A percentile compares a stretch with the other conserved stretches of the same genome.
These are phyloP conservation scores for Leptographium wingfieldii DNA, from an alignment of 2,329 filamentous ascomycete genomes.

Conservation along the genomic window DNA sequence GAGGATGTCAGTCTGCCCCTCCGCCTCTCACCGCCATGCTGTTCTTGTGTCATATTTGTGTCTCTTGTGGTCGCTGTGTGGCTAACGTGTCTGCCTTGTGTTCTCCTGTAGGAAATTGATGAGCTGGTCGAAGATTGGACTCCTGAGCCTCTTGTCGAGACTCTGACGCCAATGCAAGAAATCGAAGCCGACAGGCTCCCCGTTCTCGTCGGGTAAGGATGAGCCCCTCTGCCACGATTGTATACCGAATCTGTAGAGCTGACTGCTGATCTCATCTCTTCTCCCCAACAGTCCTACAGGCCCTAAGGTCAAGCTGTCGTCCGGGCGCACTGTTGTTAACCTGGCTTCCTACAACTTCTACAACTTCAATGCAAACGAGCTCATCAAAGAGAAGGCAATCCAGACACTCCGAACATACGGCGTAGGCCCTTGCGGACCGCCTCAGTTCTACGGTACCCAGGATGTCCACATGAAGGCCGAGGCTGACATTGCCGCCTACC, in stretches of 20 bases:
- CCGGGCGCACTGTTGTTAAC: conserved; percentile 83
- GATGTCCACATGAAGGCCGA: conserved; percentile 98
- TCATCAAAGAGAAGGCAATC: conserved; percentile 88
- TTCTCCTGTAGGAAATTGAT: conserved; percentile 59
- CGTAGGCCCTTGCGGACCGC: conserved; percentile 90
- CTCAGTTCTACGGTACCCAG: conserved; percentile 96
- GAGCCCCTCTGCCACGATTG: neutral
- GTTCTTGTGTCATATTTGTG: conserved; percentile 19
- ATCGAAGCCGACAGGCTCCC: conserved; percentile 74
- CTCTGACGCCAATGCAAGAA: conserved; percentile 63
- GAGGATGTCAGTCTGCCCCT: conserved; percentile 47
- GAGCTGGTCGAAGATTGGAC: conserved; percentile 95
- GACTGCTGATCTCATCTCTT: neutral
- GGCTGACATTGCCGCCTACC: conserved; percentile 77
- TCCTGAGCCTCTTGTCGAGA: conserved; percentile 77
- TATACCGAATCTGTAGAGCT: neutral
- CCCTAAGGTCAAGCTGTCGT: conserved; percentile 78
- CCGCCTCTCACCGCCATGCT: neutral
- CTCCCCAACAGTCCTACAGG: conserved; percentile 56
- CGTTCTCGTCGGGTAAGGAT: conserved; percentile 67
- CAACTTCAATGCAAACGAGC: conserved; percentile 88
- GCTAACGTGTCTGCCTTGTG: neutral
- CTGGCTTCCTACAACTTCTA: conserved; percentile 95
- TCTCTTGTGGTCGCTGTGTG: neutral
- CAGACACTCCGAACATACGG: conserved; percentile 89